Conservation (phyloP, 805 yeast genomes). For the Kodamaea jinghongensis region DNA sequence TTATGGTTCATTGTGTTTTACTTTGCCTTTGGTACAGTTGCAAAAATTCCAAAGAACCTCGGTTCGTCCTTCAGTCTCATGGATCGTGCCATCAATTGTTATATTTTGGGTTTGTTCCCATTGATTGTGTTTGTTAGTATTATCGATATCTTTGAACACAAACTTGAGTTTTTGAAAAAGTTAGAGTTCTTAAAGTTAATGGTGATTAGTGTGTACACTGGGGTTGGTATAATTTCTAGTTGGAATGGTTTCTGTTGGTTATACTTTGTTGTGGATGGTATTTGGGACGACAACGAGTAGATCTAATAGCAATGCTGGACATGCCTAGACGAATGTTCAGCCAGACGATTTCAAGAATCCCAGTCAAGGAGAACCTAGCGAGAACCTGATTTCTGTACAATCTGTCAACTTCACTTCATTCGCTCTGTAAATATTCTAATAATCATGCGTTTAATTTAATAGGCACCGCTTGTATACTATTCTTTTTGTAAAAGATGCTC, state of each 20-base stretch:
- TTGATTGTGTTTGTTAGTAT: slow-evolving; percentile 46
- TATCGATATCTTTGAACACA: slow-evolving; percentile 55
- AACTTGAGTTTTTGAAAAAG: slow-evolving; percentile 51
- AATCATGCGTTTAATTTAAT: too few relatives aligned
- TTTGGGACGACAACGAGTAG: slow-evolving; percentile 44
- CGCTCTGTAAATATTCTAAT: too few relatives aligned
- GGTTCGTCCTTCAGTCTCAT: slow-evolving; percentile 38
- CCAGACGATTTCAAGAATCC: too few relatives aligned
- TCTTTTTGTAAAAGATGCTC: too few relatives aligned
- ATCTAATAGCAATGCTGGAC: too few relatives aligned
- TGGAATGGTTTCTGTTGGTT: slow-evolving; percentile 91
- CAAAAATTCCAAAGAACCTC: slow-evolving; percentile 48
- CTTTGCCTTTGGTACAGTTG: slow-evolving; percentile 68
- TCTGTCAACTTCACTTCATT: too few relatives aligned
- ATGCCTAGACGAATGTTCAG: too few relatives aligned
- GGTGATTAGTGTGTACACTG: slow-evolving; percentile 82
- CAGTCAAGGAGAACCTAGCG: too few relatives aligned
- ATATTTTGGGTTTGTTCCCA: slow-evolving; percentile 64
- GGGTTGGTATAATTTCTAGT: slow-evolving; percentile 76
- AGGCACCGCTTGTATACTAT: too few relatives aligned
- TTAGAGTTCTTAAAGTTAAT: slow-evolving; percentile 77
- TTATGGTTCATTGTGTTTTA: slow-evolving; percentile 83
- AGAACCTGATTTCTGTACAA: too few relatives aligned
- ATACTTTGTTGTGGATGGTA: slow-evolving; percentile 75
- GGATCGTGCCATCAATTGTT: slow-evolving; percentile 67